Base-by-base conservation (phyloP, 371 early-diverging fungal genomes). In the Phascolomyces articulosus region DNA sequence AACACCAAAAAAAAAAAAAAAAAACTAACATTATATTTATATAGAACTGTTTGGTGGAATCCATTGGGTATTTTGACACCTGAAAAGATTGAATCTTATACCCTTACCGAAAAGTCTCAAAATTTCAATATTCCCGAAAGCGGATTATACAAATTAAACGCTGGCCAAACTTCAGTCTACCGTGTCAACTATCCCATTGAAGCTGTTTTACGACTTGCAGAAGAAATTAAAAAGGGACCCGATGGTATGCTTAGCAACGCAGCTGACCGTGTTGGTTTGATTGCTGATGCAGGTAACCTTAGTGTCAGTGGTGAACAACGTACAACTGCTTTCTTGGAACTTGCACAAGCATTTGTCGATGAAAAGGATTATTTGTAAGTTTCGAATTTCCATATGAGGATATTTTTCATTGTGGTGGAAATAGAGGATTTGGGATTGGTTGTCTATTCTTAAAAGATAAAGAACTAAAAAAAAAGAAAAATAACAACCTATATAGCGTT, bases 151-250 rank as follows among this genome's bases (percentile, higher is more conserved):
- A 87, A 85, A 64, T 59, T 87, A 57, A 87, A 87, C 67, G 82
- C 85, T 47, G 74, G 77, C 55, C 84, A 85, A 64, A 83, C 77
- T 3, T 70, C 78, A 40, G 84, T 93, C 53, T 93, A 87, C 71
- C 85, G 94, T 53, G 91, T 91, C 10, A 77, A 87, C 38, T 95
- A 95, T 66, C 82, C 88, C 21, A 73, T 83, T 18, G 72, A 85
- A 18, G 79, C 76, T 4, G 78, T 91, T 51, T 69, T 67, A 34
- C 67, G 75, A 23, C 77, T 92, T 57, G 87, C 84, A 16, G 79
- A 77, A 10, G 77, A 78, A 44, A 80, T 83, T 21, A 84, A 90
- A 66, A 84, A 81, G 54, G 67, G 80, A 24, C 65, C 66, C 51
- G 66, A 77, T 6, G 80, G 86, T 56, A 70, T 86, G 53, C 78